Base-by-base conservation (phyloP, 306 rosid species). In the Lagenaria siceraria region DNA sequence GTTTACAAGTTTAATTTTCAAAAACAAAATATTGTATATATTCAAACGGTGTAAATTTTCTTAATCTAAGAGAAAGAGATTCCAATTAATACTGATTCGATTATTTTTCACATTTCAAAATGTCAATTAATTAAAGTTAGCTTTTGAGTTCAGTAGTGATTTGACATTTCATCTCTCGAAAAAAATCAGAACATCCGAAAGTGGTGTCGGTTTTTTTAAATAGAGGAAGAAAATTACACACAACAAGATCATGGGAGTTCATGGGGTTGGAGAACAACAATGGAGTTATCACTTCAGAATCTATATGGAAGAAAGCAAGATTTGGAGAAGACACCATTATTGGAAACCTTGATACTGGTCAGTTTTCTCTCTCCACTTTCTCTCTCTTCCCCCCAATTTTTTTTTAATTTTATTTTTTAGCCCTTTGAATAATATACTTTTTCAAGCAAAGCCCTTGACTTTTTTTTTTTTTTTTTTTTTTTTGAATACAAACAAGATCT, bases 241-340 rank as follows among this genome's bases (percentile, higher is more conserved):
- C 98, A 1, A 94, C 98, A 29, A 77, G 88, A 3, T 90, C 98
- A 77, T 94, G 98, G 98, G 85, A 83, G 0, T 94, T 94, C 82
- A 77, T 94, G 96, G 95, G 87, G 21, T 82, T 94, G 12, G 92
- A 89, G 31, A 49, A 83, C 10, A 35, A 81, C 4, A 74, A 82
- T 79, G 98, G 91, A 43, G 76, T 77, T 6, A 71, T 83, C 8
- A 79, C 87, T 56, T 75, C 85, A 0, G 78, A 15, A 69, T 94
- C 96, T 51, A 73, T 86, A 10, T 94, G 98, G 98, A 82, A 86
- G 71, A 90, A 87, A 81, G 95, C 96, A 21, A 89, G 88, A 83
- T 94, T 82, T 80, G 98, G 98, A 66, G 91, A 87, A 80, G 89
- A 83, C 58, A 86, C 90, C 27, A 90, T 91, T 12, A 89, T 94